Percentiles rank a stretch among this genome's conserved stretches.
These are phyloP conservation scores for Phytophthora aleatoria DNA, from an alignment of 352 stramenopile genomes.

Conservation along the genomic window DNA sequence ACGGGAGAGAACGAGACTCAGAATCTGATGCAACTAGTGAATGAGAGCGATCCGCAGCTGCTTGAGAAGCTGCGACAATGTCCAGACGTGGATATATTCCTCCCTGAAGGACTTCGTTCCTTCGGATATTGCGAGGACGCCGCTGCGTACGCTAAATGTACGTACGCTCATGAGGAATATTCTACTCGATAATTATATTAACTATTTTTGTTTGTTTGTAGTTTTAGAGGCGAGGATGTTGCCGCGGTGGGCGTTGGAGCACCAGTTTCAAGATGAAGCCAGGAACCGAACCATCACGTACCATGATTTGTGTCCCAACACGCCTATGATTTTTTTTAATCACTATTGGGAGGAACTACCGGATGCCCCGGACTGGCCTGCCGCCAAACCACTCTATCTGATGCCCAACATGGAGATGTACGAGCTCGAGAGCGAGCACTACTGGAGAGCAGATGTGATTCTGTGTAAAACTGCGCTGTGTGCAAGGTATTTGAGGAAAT, in stretches of 20 bases:
- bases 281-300: constrained; percentile 41
- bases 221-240: constrained; percentile 52
- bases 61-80: constrained; percentile 55
- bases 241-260: constrained; percentile 12
- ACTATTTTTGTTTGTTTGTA: constrained; percentile 10
- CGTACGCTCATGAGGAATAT: constrained; percentile 8
- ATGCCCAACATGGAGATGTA: constrained; percentile 74
- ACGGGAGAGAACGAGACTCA: constrained; percentile 10
- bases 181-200: background rate
- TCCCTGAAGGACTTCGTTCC: constrained; percentile 46
- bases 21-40: constrained; percentile 30
- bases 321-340: constrained; percentile 61
- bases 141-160: constrained; percentile 67
- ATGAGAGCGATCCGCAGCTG: constrained; percentile 43
- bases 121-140: constrained; percentile 81
- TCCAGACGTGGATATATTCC: constrained; percentile 68
- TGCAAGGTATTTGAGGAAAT: constrained; percentile 42
- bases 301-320: constrained; percentile 56
- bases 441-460: constrained; percentile 50
- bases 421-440: constrained; percentile 50
- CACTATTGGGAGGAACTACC: constrained; percentile 57
- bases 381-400: constrained; percentile 49
- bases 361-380: constrained; percentile 35
- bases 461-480: constrained; percentile 60
- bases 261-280: constrained; percentile 30